phyloP scores from a whole-genome alignment of 371 early-diverging fungal genomes.

The Mortierella sp. region DNA sequence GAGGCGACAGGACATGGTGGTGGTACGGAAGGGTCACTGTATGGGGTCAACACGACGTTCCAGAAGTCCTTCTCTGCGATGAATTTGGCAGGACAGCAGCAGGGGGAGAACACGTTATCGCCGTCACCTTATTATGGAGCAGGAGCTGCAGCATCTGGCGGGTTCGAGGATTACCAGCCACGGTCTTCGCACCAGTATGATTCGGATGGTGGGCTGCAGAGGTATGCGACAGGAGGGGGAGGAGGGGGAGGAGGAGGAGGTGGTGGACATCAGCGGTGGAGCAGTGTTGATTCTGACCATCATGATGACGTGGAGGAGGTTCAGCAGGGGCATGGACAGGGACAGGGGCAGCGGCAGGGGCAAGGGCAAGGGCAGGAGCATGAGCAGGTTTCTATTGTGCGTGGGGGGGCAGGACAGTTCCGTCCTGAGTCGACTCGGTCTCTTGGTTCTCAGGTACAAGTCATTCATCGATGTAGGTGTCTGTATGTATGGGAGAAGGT shows the following conservation, averaged over 20 bases:
- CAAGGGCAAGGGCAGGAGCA: background rate
- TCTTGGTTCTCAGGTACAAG: conserved; percentile 37
- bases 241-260: conserved; percentile 9
- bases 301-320: conserved; percentile 42
- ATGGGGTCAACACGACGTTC: conserved; percentile 14
- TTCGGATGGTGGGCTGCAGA: conserved; percentile 16
- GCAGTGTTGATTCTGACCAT: conserved; percentile 44
- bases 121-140: conserved; percentile 14
- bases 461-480: background rate
- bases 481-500: background rate
- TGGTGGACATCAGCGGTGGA: conserved; percentile 37
- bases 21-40: background rate
- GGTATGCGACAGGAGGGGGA: background rate
- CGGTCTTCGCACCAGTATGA: conserved; percentile 11
- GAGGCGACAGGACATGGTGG: conserved; percentile 1
- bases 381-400: conserved; percentile 2
- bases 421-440: conserved; percentile 52
- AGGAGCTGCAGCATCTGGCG: background rate
- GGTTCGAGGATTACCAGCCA: conserved; percentile 15
- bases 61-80: conserved; percentile 45
- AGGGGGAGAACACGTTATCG: background rate
- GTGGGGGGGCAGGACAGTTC: conserved; percentile 18
- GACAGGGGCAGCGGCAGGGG: background rate
- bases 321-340: background rate
- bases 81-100: conserved; percentile 24